Base-by-base conservation (phyloP, 208 protist genomes). In the Crithidia acanthocephali region DNA sequence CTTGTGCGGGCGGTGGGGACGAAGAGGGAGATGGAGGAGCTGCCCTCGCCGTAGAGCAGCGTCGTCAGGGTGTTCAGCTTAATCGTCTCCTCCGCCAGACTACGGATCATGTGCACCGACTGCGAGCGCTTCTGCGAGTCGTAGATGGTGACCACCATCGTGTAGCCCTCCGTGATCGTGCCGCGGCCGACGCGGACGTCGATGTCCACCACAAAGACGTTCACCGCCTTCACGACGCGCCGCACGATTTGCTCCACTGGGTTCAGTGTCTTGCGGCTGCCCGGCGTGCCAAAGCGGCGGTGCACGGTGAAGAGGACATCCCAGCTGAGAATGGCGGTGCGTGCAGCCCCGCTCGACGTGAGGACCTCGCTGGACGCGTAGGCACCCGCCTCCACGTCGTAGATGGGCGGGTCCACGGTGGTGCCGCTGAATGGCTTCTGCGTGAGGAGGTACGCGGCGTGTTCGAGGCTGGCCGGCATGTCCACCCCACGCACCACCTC, bases 71-170 rank as follows among this genome's bases (percentile, higher is more conserved):
- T 62, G 76, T 95, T 93, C 37, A 94, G 76, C 78, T 97, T 97
- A 11, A 52, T 45, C 7, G 90, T 87, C 68, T 97, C 89, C 72
- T 93, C 86, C 7, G 92, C 84, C 40, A 97, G 74, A 60, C 88
- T 97, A 30, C 92, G 87, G 72, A 97, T 97, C 82, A 87, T 91
- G 76, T 95, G 90, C 56, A 95, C 82, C 45, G 90, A 80, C 66
- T 97, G 89, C 18, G 84, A 61, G 58, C 88, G 74, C 47, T 85
- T 87, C 65, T 95, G 87, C n/a, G 87, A 90, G 71, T 95, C 86
- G 68, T 93, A 97, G 68, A 97, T 92, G 51, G 90, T 97, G 30
- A 93, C 92, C 72, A 95, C 86, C 92, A 97, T 97, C 28, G 92
- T 97, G 81, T 86, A 84, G n/a, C 92, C 92, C 51, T 97, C 89